Percentiles rank a stretch among this genome's conserved stretches.
Conservation (phyloP, 179 eudicot species). For the Carnegiea gigantea region DNA sequence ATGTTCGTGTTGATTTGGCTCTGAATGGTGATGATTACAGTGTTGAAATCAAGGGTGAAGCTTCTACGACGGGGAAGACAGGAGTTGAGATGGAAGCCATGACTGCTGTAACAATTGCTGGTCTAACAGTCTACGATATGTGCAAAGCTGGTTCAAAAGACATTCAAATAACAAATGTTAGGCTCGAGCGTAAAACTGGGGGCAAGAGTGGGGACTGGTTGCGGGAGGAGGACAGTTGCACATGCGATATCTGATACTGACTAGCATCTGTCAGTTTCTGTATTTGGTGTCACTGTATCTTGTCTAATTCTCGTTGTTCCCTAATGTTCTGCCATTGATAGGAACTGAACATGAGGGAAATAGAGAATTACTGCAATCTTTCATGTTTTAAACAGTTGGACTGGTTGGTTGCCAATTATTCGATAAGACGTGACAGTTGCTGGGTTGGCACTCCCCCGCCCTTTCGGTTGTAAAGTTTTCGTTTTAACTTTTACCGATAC, state of each 20-base stretch:
- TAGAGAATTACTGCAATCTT: background rate
- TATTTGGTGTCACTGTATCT: background rate
- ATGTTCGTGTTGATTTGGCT: slow-evolving; percentile 62
- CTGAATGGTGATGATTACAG: slow-evolving; percentile 57
- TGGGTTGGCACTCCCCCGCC: background rate
- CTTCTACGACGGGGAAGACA: slow-evolving; percentile 75
- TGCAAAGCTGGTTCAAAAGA: slow-evolving; percentile 96
- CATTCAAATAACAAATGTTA: slow-evolving; percentile 63
- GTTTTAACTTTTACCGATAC: background rate
- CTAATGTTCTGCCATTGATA: background rate
- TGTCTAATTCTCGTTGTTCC: background rate
- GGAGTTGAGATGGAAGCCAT: slow-evolving; percentile 99
- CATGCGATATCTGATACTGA: slow-evolving; percentile 18
- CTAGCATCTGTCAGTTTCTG: background rate
- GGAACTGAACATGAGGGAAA: background rate
- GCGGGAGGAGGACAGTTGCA: slow-evolving; percentile 38
- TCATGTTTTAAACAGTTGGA: background rate
- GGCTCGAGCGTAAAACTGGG: slow-evolving; percentile 64
- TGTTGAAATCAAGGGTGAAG: slow-evolving; percentile 76
- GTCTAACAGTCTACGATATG: slow-evolving; percentile 92
- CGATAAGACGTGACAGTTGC: background rate
- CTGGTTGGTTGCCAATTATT: background rate
- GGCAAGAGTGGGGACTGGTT: slow-evolving; percentile 88
- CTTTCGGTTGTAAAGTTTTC: background rate
- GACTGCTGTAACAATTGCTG: slow-evolving; percentile 80